Conservation (phyloP, 768 basidiomycete species). For the Russula virescens region DNA sequence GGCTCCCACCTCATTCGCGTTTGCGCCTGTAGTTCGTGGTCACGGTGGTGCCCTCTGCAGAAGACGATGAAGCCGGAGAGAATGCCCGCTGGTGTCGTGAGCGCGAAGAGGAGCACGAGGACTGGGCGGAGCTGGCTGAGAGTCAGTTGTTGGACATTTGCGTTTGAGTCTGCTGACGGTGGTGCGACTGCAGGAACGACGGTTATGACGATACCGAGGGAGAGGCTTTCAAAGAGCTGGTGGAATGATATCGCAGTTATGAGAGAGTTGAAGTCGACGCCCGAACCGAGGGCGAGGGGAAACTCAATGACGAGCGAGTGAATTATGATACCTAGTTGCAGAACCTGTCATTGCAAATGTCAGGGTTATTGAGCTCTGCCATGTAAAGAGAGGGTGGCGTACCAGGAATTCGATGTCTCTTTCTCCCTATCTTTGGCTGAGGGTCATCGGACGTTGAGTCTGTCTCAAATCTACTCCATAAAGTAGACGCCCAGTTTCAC, state of each 20-base stretch:
- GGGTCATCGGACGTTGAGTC: too few species aligned
- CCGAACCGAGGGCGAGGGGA: too few species aligned
- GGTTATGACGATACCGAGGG: constrained; percentile 75
- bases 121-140: constrained; percentile 26
- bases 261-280: too few species aligned
- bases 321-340: constrained; percentile 72
- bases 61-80: too few species aligned
- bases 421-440: too few species aligned
- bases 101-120: too few species aligned
- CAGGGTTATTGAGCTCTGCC: too few species aligned
- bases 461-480: not conserved
- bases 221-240: constrained; percentile 74
- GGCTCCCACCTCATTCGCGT: constrained; percentile 37
- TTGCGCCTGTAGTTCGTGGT: constrained; percentile 23
- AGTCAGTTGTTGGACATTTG: constrained; percentile 17
- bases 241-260: constrained; percentile 76
- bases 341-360: too few species aligned
- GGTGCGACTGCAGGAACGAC: constrained; percentile 56
- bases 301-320: too few species aligned
- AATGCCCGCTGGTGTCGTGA: too few species aligned
- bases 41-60: too few species aligned
- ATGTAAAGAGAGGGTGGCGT: constrained; percentile 22
- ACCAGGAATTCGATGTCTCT: constrained; percentile 74
- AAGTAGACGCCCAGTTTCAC: constrained; percentile 20
- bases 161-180: too few species aligned